Evolutionary conservation across 768 basidiomycete species (phyloP), one percentile per base, ranked within the genome.

Genomic region (Lentinula boryana): DNA sequence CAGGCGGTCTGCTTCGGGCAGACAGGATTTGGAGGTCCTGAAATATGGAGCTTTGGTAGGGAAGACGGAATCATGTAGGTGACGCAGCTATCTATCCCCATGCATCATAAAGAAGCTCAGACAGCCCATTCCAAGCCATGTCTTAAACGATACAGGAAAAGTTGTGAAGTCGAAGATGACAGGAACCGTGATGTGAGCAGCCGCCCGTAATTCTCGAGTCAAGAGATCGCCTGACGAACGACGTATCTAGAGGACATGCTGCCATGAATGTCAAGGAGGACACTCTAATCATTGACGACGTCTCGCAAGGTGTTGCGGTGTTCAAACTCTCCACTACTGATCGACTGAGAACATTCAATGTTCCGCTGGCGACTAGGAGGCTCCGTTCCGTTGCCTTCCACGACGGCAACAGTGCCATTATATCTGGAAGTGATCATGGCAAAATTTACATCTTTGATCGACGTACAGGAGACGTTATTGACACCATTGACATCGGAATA

Each of bases 21-120:
- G 16, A 56, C 16, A 4, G 54, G 41, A 4, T 8, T 35, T n/a
- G 4, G 56, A 27, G 56, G 56, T 12, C 56, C 56, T 3, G 56
- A 44, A 40, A 27, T 57, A 12, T 57, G 56, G 56, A 31, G 13
- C 40, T 44, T 57, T 27, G 40, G 56, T 18, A 57, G 56, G 35
- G 56, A 57, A n/a, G 40, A 57, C 9, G 40, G 40, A n/a, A 21
- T 44, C 13, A 57, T 57, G 56, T 57, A 41, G 44, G 56, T 57
- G 13, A 27, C 23, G 23, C 23, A 23, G 23, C 23, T 23, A 23
- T 23, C 23, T 23, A 23, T 23, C 23, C 23, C 23, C 23, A 23
- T 23, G 23, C 23, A 23, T 23, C 23, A 23, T 23, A 23, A 23
- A 23, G 23, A 23, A 23, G 23, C 23, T 23, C 23, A 23, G 2